These are phyloP conservation scores for Leonotis leonurus DNA, from an alignment of 257 asterid genomes.

Conservation along the genomic window DNA sequence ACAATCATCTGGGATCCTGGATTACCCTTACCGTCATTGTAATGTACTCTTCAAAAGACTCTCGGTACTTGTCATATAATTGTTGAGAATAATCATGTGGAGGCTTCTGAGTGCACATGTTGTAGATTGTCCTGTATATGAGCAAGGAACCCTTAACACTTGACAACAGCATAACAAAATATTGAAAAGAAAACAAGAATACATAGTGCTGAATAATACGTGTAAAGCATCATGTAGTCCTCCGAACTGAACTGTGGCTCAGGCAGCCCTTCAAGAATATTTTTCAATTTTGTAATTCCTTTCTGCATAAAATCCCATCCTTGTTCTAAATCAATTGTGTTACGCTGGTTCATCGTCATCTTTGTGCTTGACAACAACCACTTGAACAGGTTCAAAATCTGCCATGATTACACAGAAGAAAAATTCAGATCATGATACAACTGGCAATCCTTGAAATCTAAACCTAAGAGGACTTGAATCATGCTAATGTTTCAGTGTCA, in stretches of 20 bases:
- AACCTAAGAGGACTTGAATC: neutral
- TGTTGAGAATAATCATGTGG: slow-evolving; percentile 98
- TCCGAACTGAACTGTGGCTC: slow-evolving; percentile 91
- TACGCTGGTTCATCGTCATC: slow-evolving; percentile 69
- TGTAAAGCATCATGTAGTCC: slow-evolving; percentile 90
- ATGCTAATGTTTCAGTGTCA: neutral
- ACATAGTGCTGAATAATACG: slow-evolving; percentile 41
- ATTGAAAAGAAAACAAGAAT: neutral
- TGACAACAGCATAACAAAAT: slow-evolving; percentile 1
- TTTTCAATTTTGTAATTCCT: slow-evolving; percentile 80
- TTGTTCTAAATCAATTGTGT: slow-evolving; percentile 70
- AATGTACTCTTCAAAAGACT: slow-evolving; percentile 77
- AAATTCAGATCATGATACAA: neutral
- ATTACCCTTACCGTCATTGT: slow-evolving; percentile 51
- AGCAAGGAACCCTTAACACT: slow-evolving; percentile 17
- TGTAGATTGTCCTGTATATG: slow-evolving; percentile 69
- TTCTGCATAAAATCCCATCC: slow-evolving; percentile 94
- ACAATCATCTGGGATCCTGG: neutral
- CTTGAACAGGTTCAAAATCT: slow-evolving; percentile 18
- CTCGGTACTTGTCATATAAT: slow-evolving; percentile 80
- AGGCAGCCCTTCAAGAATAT: slow-evolving; percentile 78
- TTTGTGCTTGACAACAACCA: slow-evolving; percentile 8
- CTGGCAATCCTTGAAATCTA: neutral
- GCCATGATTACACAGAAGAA: slow-evolving; percentile 11
- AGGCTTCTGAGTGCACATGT: slow-evolving; percentile 98